Evolutionary conservation across 371 early-diverging fungal genomes (phyloP).

Genomic region (Mortierella polycephala): DNA sequence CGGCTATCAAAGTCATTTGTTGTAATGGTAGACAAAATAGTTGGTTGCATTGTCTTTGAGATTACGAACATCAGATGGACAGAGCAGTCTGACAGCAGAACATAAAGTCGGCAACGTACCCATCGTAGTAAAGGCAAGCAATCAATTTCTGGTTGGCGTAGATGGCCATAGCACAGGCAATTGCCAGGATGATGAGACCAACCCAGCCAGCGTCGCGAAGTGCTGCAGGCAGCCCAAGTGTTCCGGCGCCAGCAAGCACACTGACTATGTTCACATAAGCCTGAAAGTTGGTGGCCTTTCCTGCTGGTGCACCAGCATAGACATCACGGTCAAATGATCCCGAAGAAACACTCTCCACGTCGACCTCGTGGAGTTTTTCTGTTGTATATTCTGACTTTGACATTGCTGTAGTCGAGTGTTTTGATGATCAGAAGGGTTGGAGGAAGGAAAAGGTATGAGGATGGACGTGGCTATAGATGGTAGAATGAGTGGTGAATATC

Average conservation of each 20-base stretch:
- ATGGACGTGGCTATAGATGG: neutral
- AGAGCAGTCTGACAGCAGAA: neutral
- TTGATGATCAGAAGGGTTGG: neutral
- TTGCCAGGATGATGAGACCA: constrained; percentile 74
- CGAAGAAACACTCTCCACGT: constrained; percentile 43
- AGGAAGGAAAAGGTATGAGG: neutral
- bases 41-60: neutral
- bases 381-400: constrained; percentile 10
- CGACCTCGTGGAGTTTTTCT: constrained; percentile 39
- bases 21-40: neutral
- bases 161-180: constrained; percentile 79
- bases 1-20: constrained; percentile 16
- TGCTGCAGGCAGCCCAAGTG: constrained; percentile 85
- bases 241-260: constrained; percentile 88
- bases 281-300: constrained; percentile 55
- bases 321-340: constrained; percentile 27
- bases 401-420: constrained; percentile 10
- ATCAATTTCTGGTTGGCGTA: constrained; percentile 78
- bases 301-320: constrained; percentile 39
- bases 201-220: constrained; percentile 87
- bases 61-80: neutral
- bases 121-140: constrained; percentile 76
- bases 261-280: constrained; percentile 77
- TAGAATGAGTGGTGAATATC: neutral
- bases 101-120: constrained; percentile 36